Evolutionary conservation across 2,329 filamentous ascomycete species (phyloP), one percentile per base, ranked within the genome.

Genomic region (Colletotrichum orchidophilum): DNA sequence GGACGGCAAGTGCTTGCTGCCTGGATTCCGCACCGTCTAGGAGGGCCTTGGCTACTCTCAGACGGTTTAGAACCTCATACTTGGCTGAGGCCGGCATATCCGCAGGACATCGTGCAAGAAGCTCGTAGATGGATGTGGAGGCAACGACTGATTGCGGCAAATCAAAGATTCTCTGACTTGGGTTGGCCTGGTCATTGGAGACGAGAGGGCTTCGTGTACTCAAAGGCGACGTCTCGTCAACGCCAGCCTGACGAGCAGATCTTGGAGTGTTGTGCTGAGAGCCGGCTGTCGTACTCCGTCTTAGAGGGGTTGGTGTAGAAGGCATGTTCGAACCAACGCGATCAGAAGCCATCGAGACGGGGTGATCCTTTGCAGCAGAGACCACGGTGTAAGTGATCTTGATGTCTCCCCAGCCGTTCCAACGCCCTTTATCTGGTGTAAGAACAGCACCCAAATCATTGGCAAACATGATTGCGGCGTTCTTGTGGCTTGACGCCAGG

Each of bases 21-120:
- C 95, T 90, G 26, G 89, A 88, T 70, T 91, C 87, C 13, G 86
- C 79, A 1, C 93, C 91, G 1, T 86, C 87, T 35, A 90, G 85
- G 68, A 99, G 86, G 15, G 94, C 94, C 80, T 95, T 93, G n/a
- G 95, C 94, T 68, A 93, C 90, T 70, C 96, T 92, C 26, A 98
- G 83, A 65, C 94, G 92, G 75, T 96, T 92, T 53, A 99, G 89
- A 42, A 96, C 86, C 74, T 98, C 96, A 77, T 97, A 98, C 74
- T 91, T 92, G 13, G 91, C 87, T 58, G 92, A 87, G 42, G 90
- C 83, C 0, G 96, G 94, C 76, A 98, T 83, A 71, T 93, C 91
- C 5, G 86, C 79, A 1, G 92, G 85, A 58, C 86, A 85, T 46
- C 84, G 85, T 4, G 84, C 83, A 59, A 93, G 79, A 39, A 93